Evolutionary conservation across 257 asterid species (phyloP), one percentile per base, ranked within the genome.

Genomic region (Solanum pennellii): DNA sequence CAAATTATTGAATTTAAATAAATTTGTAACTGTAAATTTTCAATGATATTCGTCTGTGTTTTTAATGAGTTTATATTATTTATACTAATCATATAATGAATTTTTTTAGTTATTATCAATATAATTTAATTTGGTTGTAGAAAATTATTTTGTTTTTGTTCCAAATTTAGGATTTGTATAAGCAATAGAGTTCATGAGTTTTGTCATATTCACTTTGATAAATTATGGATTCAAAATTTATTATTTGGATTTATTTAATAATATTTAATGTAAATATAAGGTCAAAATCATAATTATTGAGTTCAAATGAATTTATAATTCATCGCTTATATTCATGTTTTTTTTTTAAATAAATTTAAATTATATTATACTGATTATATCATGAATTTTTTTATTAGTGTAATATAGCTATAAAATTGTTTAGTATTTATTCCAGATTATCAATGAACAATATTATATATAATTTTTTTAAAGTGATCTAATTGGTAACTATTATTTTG

Each of bases 291-390:
- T 33, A 33, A 20, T 72, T 33, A 33, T 18, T 16, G 0, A 20
- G 2, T 72, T 72, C 0, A 0, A 23, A 72, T 1, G 1, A 72
- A 72, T 3, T 3, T 9, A 3, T 16, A 18, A 72, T 0, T 72
- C 11, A 33, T 16, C 2, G 2, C 27, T 14, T 69, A 69, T 10
- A 69, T 69, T 8, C 0, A 3, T 1, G 1, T 14, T 29, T 69
- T 62, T 62, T 23, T 62, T 69, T n/a, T 29, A 69, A 41, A 29
- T 29, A 41, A 29, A 3, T 29, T 69, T 69, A 69, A 69, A 29
- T 69, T 29, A 29, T 29, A 69, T 69, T 29, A 69, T 13, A 29
- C 6, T 29, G 31, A 1, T 7, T 15, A 14, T 13, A 5, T 29
- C 3, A 29, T 29, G 21, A 2, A 3, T 13, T 13, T 69, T 27